Conservation (phyloP, 257 asterid species). For the Solanum chaucha region DNA sequence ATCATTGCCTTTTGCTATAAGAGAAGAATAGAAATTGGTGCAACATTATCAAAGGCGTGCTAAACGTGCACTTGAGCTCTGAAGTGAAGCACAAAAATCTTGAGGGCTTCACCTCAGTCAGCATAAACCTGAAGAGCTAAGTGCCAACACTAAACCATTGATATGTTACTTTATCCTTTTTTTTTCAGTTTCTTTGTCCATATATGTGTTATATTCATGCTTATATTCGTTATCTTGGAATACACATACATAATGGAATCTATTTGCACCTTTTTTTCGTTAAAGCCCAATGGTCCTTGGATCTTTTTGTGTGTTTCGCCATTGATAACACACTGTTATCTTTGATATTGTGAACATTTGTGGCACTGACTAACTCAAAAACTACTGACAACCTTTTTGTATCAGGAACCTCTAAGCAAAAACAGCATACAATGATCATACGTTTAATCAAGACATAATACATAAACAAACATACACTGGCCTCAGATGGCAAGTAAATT, state of each 20-base stretch:
- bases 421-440: neutral
- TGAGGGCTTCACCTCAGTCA: neutral
- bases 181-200: neutral
- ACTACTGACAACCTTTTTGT: neutral
- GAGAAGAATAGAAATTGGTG: neutral
- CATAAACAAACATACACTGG: neutral
- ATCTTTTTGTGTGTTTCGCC: neutral
- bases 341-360: neutral
- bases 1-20: neutral
- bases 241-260: neutral
- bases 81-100: neutral
- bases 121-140: neutral
- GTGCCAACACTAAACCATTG: neutral
- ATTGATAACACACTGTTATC: neutral
- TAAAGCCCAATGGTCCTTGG: neutral
- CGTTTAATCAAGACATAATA: neutral
- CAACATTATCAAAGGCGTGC: neutral
- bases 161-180: neutral
- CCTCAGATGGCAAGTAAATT: neutral
- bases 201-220: neutral
- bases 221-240: neutral
- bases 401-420: neutral
- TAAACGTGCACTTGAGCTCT: neutral
- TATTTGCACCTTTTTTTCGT: neutral
- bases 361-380: neutral